Evolutionary conservation across 176 grass and related monocot species (phyloP).

Genomic region (Olyra latifolia): DNA sequence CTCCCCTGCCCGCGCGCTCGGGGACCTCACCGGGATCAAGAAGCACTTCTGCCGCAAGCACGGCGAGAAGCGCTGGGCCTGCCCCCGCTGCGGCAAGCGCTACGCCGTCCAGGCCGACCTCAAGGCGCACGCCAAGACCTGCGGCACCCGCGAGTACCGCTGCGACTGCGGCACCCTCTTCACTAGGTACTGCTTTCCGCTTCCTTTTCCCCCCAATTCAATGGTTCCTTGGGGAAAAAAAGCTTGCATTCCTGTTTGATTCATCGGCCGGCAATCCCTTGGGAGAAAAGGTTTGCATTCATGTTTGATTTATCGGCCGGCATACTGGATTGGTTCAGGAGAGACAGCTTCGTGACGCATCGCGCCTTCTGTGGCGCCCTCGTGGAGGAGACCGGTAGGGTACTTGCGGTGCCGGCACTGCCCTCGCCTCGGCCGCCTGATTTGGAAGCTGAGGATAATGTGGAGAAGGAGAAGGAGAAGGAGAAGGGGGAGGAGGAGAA

Average conservation of each 20-base stretch:
- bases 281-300: not conserved
- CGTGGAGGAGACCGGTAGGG: conserved; percentile 47
- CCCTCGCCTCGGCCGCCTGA: conserved; percentile 46
- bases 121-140: conserved; percentile 93
- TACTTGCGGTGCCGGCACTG: conserved; percentile 27
- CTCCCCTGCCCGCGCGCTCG: conserved; percentile 56
- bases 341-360: conserved; percentile 63
- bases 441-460: conserved; percentile 43
- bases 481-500: not conserved
- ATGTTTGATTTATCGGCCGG: conserved; percentile 12
- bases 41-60: conserved; percentile 89
- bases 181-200: conserved; percentile 57
- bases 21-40: conserved; percentile 86
- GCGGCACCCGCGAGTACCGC: conserved; percentile 86
- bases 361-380: conserved; percentile 64
- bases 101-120: conserved; percentile 95
- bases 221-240: not conserved
- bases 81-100: conserved; percentile 82
- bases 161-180: conserved; percentile 96
- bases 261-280: not conserved
- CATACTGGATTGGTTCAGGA: conserved; percentile 40
- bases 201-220: not conserved
- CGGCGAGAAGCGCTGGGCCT: conserved; percentile 83
- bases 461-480: conserved; percentile 22
- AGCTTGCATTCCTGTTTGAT: conserved; percentile 7